These are phyloP conservation scores for Bipolaris oryzae DNA, from an alignment of 2,329 filamentous ascomycete species.

Conservation along the genomic window DNA sequence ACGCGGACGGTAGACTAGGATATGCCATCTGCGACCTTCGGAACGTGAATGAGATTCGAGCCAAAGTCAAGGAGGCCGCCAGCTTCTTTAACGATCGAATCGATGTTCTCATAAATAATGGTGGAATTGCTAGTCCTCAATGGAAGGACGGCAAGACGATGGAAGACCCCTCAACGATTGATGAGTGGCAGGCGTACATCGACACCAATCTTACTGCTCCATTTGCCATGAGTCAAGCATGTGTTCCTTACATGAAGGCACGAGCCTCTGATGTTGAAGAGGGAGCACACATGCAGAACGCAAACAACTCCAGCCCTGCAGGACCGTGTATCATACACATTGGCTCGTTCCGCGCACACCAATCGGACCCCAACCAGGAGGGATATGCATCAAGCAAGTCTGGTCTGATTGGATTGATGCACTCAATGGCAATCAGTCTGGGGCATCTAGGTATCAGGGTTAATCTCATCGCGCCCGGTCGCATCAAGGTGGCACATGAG, in stretches of 20 bases:
- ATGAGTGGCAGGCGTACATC: conserved; percentile 55
- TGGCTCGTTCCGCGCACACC: conserved; percentile 54
- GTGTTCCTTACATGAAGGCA: conserved; percentile 55
- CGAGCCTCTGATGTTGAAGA: conserved; percentile 29
- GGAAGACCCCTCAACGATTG: conserved; percentile 52
- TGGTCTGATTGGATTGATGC: conserved; percentile 58
- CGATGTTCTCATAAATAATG: conserved; percentile 50
- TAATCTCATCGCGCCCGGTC: conserved; percentile 56
- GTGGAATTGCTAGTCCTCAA: conserved; percentile 45
- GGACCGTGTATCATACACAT: conserved; percentile 57
- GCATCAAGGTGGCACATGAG: conserved; percentile 57
- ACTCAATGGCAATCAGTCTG: conserved; percentile 57
- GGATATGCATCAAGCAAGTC: conserved; percentile 60
- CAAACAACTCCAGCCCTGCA: conserved; percentile 29
- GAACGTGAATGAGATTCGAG: conserved; percentile 50
- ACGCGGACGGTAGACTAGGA: conserved; percentile 42
- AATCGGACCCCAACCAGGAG: conserved; percentile 56
- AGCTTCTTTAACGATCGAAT: conserved; percentile 51
- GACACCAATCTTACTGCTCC: conserved; percentile 57
- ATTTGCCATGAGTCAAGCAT: conserved; percentile 56
- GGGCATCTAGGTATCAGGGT: conserved; percentile 54
- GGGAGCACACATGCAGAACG: conserved; percentile 35
- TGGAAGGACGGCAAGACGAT: conserved; percentile 56
- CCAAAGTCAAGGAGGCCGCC: conserved; percentile 50
- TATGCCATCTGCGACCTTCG: conserved; percentile 55